Percentiles rank a stretch among this genome's conserved stretches.
Evolutionary conservation across 106 monocot species (phyloP).

Genomic region (Platanthera zijinensis): DNA sequence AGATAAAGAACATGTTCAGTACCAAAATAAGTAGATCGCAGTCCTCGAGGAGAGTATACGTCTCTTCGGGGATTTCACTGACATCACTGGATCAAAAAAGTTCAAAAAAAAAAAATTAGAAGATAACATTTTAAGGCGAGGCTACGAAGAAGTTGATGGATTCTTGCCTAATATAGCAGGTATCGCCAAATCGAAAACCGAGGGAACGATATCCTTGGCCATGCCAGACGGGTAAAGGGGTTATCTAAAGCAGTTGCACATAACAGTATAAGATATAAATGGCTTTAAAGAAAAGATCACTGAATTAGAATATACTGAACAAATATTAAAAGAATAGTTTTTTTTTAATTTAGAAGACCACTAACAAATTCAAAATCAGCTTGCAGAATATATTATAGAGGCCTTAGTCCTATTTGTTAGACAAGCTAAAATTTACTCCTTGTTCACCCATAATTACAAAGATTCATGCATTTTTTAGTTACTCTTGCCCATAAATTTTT

Average conservation of each 20-base stretch:
- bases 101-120: background rate
- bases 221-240: constrained; percentile 95
- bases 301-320: background rate
- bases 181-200: constrained; percentile 86
- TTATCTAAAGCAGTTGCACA: constrained; percentile 48
- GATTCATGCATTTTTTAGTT: background rate
- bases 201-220: constrained; percentile 87
- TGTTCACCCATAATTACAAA: background rate
- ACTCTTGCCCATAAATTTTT: background rate
- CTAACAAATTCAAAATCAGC: background rate
- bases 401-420: background rate
- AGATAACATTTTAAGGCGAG: constrained; percentile 2
- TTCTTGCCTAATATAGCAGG: constrained; percentile 88
- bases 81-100: constrained; percentile 56
- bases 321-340: background rate
- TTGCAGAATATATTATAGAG: background rate
- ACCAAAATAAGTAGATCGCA: constrained; percentile 93
- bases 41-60: constrained; percentile 62
- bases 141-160: background rate
- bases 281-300: background rate
- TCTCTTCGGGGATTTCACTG: constrained; percentile 95
- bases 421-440: background rate
- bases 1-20: background rate
- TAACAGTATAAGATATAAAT: background rate
- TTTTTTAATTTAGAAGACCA: background rate